Conservation (phyloP, 148 eudicot species). For the Camellia lanceoleosa region DNA sequence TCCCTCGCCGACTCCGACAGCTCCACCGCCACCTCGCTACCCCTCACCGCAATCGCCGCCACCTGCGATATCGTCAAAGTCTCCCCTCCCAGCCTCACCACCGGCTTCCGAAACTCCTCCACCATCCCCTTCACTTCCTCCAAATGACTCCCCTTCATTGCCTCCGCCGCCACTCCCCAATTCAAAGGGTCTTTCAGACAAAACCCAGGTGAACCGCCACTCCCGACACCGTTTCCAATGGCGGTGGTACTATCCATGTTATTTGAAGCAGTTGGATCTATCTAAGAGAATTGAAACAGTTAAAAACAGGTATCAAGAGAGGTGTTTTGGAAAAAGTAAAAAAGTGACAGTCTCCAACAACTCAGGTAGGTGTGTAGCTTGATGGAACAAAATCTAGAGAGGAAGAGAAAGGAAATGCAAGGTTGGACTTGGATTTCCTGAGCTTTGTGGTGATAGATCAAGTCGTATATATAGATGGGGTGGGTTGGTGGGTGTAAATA, state of each 20-base stretch:
- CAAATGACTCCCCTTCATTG: slow-evolving; percentile 31
- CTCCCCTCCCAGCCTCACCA: slow-evolving; percentile 24
- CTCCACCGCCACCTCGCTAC: slow-evolving; percentile 18
- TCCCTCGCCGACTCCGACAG: slow-evolving; percentile 28
- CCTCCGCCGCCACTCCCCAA: slow-evolving; percentile 33
- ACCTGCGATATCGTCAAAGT: slow-evolving; percentile 28
- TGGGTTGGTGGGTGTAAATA: too few species aligned
- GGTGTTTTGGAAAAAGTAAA: too few species aligned
- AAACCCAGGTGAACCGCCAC: neutral
- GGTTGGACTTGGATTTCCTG: neutral
- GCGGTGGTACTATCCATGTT: neutral
- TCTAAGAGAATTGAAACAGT: too few species aligned
- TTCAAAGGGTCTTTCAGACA: slow-evolving; percentile 27
- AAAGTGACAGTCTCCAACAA: too few species aligned
- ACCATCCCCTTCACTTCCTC: slow-evolving; percentile 37
- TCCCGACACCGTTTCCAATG: neutral
- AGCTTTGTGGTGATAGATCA: slow-evolving; percentile 2
- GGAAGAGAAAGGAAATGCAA: neutral
- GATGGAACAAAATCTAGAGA: neutral
- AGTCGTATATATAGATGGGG: slow-evolving; percentile 9
- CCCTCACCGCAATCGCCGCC: slow-evolving; percentile 19
- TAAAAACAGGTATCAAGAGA: too few species aligned
- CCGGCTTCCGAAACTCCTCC: slow-evolving; percentile 23
- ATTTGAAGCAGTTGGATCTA: neutral
- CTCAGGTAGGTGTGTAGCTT: neutral